Base-by-base conservation (phyloP, 805 yeast genomes). In the Starmerella floricola region DNA sequence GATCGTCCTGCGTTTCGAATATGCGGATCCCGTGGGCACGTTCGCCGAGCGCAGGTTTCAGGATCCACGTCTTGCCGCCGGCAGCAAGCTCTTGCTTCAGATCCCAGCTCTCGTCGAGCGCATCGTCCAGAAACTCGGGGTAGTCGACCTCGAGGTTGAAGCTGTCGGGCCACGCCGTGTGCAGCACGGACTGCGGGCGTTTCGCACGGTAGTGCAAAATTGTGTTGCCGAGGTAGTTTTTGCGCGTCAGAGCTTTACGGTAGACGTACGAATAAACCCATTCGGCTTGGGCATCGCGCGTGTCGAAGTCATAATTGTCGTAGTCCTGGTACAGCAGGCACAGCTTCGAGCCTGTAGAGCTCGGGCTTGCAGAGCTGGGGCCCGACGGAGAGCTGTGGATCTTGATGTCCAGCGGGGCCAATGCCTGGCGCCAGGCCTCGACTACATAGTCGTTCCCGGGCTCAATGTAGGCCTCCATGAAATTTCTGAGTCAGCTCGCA, bases 1-100 rank as follows among this genome's bases (percentile, higher is more conserved):
- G 65, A 54, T 86, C 91, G 8, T 77, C 83, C 28, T 84, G 67
- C 0, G 86, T 77, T 41, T 69, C 69, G 64, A 91, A 91, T 0
- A 91, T 62, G 31, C 95, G 65, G 38, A 91, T 88, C 0, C 98
- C 98, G 58, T 91, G 95, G 10, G 95, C 98, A 57, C 88, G 79
- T 57, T 91, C 98, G 55, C 94, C 81, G 95, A 91, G 86, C 49
- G 94, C 78, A 13, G 98, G 98, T 58, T 91, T 91, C 58, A 91
- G 68, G 30, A 91, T 91, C 87, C 93, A 88, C 36, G 79, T 73
- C 50, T 72, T 74, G 15, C 66, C 69, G 12, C 73, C 74, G 10
- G 61, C 58, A 45, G 78, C 79, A 27, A 91, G 64, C 51, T 81
- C 95, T 40, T 79, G 79, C 45, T 94, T 65, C 38, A 91, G 66